Evolutionary conservation across 2,329 filamentous ascomycete genomes (phyloP).

Genomic region (Rutstroemia sp.): DNA sequence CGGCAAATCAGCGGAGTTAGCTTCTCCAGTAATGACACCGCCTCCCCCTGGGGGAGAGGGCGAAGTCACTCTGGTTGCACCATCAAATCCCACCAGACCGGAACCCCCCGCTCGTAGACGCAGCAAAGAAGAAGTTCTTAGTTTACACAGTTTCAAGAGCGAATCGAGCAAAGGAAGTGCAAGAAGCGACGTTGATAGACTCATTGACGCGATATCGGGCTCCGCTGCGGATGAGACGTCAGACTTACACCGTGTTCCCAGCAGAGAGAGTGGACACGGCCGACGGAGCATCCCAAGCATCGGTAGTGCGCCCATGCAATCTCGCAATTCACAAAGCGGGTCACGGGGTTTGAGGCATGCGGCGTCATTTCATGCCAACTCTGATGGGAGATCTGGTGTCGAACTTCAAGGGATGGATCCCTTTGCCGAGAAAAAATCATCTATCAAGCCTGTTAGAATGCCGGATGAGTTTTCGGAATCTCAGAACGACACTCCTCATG

Average conservation of each 20-base stretch:
- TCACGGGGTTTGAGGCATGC: slow-evolving; percentile 13
- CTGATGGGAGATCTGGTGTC: slow-evolving; percentile 21
- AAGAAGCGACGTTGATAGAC: slow-evolving; percentile 57
- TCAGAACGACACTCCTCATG: neutral
- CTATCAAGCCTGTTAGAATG: slow-evolving; percentile 38
- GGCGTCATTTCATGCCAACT: slow-evolving; percentile 17
- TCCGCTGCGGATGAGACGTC: slow-evolving; percentile 39
- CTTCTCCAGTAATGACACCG: slow-evolving; percentile 8
- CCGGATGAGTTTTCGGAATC: slow-evolving; percentile 33
- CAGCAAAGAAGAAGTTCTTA: slow-evolving; percentile 20
- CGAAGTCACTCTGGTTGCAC: slow-evolving; percentile 57
- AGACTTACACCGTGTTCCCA: slow-evolving; percentile 21
- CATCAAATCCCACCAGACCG: slow-evolving; percentile 28
- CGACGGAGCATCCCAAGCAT: slow-evolving; percentile 16
- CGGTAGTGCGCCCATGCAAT: neutral
- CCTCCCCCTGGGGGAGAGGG: slow-evolving; percentile 30
- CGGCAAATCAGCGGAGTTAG: neutral
- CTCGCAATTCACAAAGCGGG: slow-evolving; percentile 1
- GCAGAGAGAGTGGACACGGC: slow-evolving; percentile 17
- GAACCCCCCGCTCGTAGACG: slow-evolving; percentile 14
- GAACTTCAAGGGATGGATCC: slow-evolving; percentile 33
- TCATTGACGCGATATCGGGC: slow-evolving; percentile 65
- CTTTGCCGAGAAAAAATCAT: slow-evolving; percentile 34
- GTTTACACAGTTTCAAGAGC: slow-evolving; percentile 23
- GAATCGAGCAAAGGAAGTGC: slow-evolving; percentile 22